Base-by-base conservation (phyloP, 1,284 basidiomycete genomes). In the Boletus hoseneyae region DNA sequence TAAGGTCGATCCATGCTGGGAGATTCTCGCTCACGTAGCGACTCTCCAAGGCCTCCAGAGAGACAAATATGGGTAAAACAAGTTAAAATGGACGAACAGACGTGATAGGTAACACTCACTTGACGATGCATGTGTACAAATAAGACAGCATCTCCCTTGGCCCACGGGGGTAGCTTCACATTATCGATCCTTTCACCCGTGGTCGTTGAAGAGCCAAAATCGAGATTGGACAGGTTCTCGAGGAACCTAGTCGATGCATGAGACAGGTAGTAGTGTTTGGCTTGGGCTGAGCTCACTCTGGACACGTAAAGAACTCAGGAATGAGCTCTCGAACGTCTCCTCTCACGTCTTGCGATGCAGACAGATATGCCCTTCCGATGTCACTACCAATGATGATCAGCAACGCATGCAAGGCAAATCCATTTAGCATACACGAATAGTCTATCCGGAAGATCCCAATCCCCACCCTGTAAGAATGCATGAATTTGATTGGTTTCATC, bases 271-370 rank as follows among this genome's bases (percentile, higher is more conserved):
- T 0, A 36, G 4, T 18, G 18, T 12, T 43, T 37, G 34, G 33
- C 18, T 32, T 37, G 42, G 13, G 23, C 18, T 11, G 7, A 27
- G 62, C 76, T 45, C 63, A 86, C 87, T 91, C 84, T 42, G 83
- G 82, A 57, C 82, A 83, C 45, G 85, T 85, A 65, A 80, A 98
- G 68, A 97, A 96, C 63, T 97, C 94, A 0, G 94, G 93, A 19
- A 97, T 93, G 18, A 98, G 77, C 64, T 98, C 95, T 52, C 95
- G 79, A 10, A 98, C 95, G 67, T 98, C 95, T 12, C 94, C 94
- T 49, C 94, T 79, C 48, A 92, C 82, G 57, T 95, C 92, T 42
- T 81, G 74, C 0, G 92, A 88, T 30, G 94, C 93, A 25, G 93
- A 96, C 42, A 83, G 77, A 71, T 91, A 97, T 1, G 94, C 82